Evolutionary conservation across 2,329 filamentous ascomycete genomes (phyloP), one percentile per base, ranked within the genome.

Genomic region (Hypoxylon sp.): DNA sequence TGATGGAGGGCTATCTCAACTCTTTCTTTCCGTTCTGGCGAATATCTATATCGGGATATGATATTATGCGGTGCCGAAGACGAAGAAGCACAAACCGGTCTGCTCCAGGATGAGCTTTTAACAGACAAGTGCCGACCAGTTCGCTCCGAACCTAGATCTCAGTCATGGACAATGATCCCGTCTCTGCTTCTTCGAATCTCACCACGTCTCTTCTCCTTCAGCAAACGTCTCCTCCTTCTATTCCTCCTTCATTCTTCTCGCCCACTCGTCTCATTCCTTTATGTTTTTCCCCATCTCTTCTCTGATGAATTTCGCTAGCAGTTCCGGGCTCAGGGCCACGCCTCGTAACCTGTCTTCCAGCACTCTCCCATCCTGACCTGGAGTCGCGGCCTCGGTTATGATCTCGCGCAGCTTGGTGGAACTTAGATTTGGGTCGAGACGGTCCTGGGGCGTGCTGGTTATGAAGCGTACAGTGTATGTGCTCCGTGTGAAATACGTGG

Each of bases 391-490:
- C 5, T 24, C 33, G 8, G 55, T 48, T 42, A 74, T 57, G 22
- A 69, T 63, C 11, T 22, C 29, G 9, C 69, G 51, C 26, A 72
- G 6, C 5, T 52, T 52, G 10, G 65, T 73, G 31, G 71, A 73
- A 48, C 72, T 74, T 5, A 73, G 55, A 22, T 48, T 51, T 3
- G 67, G 65, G 31, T 63, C 59, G 10, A 73, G 11, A 3, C 59
- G 67, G 22, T 72, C 67, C 9, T 26, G 13, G 5, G 5, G 17
- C 6, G 2, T 10, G 47, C 63, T 63, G 26, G 39, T 19, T 14
- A 71, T 37, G 58, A 71, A 66, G 39, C 54, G 57, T 6, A 70
- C 3, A 10, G 39, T 33, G 55, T 53, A 31, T 1, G 9, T 14
- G 29, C 19, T 14, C 37, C 10, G 24, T 1, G 9, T 6, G 39